A percentile compares a stretch with the other conserved stretches of the same genome.
Evolutionary conservation across 73 alveolate species (phyloP).

Genomic region (Uronychia setigera): DNA sequence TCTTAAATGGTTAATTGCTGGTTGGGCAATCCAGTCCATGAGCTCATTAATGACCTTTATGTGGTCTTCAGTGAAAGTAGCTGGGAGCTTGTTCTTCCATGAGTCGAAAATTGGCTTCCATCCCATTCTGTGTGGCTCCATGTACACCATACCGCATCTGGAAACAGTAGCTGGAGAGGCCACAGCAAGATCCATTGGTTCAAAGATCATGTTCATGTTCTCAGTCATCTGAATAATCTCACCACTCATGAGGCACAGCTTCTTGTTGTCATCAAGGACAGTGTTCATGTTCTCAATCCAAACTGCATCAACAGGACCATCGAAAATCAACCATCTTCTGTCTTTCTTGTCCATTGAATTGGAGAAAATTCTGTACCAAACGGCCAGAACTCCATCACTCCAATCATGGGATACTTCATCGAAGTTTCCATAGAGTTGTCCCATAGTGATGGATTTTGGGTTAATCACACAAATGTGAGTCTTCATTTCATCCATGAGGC

Average conservation of each 20-base stretch:
- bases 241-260: slow-evolving; percentile 97
- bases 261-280: slow-evolving; percentile 97
- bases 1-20: slow-evolving; percentile 77
- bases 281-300: slow-evolving; percentile 99
- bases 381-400: slow-evolving; percentile 98
- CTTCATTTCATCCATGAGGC: slow-evolving; percentile 91
- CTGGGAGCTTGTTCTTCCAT: slow-evolving; percentile 93
- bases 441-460: slow-evolving; percentile 98
- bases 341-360: slow-evolving; percentile 87
- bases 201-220: slow-evolving; percentile 98
- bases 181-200: slow-evolving; percentile 98
- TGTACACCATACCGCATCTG: slow-evolving; percentile 98
- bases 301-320: slow-evolving; percentile 99
- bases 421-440: slow-evolving; percentile 91
- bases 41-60: slow-evolving; percentile 79
- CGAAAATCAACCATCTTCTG: slow-evolving; percentile 97
- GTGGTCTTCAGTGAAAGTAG: slow-evolving; percentile 74
- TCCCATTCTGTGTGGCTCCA: slow-evolving; percentile 95
- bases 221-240: slow-evolving; percentile 96
- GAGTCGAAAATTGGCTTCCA: slow-evolving; percentile 90
- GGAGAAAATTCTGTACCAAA: slow-evolving; percentile 91
- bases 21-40: slow-evolving; percentile 83
- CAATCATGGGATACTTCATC: slow-evolving; percentile 99
- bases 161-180: slow-evolving; percentile 99
- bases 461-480: slow-evolving; percentile 88